phyloP scores from a whole-genome alignment of 1,284 basidiomycete species.

The Malassezia restricta region DNA sequence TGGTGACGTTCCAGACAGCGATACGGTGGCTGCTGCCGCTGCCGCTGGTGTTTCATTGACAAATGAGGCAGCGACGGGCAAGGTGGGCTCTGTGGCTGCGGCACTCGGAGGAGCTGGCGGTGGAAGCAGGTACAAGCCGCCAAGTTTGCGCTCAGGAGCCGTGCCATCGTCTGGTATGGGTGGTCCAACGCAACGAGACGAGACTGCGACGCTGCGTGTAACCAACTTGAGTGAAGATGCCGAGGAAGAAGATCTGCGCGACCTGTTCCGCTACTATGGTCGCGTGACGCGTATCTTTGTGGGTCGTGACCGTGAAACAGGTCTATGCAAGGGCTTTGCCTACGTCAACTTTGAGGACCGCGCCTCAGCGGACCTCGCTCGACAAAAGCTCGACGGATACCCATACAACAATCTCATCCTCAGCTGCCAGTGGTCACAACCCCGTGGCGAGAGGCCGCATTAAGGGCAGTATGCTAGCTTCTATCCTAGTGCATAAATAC shows the following conservation, averaged over 20 bases:
- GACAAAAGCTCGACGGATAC: conserved; percentile 83
- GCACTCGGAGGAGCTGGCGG: conserved; percentile 31
- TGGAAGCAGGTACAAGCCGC: conserved; percentile 78
- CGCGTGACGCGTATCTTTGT: conserved; percentile 81
- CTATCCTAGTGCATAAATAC: background rate
- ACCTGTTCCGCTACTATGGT: conserved; percentile 59
- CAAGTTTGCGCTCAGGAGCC: conserved; percentile 63
- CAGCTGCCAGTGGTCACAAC: conserved; percentile 67
- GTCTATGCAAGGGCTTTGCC: conserved; percentile 86
- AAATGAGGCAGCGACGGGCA: conserved; percentile 45
- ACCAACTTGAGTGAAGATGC: conserved; percentile 95
- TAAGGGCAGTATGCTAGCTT: conserved; percentile 4
- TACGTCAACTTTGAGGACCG: conserved; percentile 86
- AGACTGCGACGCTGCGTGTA: conserved; percentile 88
- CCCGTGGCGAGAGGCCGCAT: conserved; percentile 36
- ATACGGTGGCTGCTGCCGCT: conserved; percentile 8
- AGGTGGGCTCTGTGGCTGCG: conserved; percentile 47
- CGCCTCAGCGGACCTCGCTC: conserved; percentile 68
- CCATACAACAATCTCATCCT: conserved; percentile 77
- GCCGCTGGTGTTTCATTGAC: conserved; percentile 1
- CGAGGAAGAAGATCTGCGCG: conserved; percentile 83
- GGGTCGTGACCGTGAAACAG: conserved; percentile 87
- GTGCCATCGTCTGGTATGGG: conserved; percentile 65
- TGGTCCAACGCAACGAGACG: conserved; percentile 54
- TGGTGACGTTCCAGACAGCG: conserved; percentile 29